Conservation (phyloP, 257 asterid genomes). For the Solanum lycopersicoides region DNA sequence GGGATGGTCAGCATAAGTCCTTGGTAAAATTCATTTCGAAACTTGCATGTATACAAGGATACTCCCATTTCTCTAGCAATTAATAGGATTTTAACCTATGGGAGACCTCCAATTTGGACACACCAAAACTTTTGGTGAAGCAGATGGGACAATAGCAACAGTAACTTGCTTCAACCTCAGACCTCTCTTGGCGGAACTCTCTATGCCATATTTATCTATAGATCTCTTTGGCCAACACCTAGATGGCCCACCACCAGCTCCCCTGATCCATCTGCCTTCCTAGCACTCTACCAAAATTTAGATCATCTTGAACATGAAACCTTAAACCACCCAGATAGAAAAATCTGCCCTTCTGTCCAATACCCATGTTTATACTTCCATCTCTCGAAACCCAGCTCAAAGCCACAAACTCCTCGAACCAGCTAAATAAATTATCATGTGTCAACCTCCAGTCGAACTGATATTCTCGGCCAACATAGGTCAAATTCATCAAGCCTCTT, state of each 20-base stretch:
- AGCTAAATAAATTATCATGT: background rate
- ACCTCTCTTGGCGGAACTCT: background rate
- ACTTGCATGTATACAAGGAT: background rate
- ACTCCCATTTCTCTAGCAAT: background rate
- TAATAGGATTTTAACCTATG: background rate
- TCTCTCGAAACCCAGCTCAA: background rate
- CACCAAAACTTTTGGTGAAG: background rate
- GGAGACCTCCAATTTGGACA: background rate
- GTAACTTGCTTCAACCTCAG: background rate
- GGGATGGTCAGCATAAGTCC: background rate
- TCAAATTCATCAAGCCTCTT: background rate
- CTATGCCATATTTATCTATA: background rate
- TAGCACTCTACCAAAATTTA: background rate
- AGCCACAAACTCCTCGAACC: background rate
- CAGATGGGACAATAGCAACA: background rate
- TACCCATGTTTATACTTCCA: background rate
- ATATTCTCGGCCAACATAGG: background rate
- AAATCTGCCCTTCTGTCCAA: background rate
- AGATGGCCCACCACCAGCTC: background rate
- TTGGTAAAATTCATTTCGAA: background rate
- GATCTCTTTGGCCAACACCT: background rate
- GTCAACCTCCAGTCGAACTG: background rate
- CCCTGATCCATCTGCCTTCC: background rate
- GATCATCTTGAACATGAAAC: background rate
- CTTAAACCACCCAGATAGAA: background rate